phyloP scores from a whole-genome alignment of 2,329 filamentous ascomycete genomes.

The Emergomyces pasteurianus region DNA sequence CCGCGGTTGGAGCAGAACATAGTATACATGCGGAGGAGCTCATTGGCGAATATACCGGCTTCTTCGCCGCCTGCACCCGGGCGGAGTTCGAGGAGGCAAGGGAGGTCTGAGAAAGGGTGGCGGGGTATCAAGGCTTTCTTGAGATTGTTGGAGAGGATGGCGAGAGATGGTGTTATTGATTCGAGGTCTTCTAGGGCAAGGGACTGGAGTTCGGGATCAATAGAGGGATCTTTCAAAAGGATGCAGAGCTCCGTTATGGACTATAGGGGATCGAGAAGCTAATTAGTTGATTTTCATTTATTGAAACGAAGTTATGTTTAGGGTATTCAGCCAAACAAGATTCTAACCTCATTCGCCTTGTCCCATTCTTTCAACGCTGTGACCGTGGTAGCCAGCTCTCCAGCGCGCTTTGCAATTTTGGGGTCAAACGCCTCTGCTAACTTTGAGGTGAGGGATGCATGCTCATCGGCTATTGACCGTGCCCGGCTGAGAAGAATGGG shows the following conservation, averaged over 20 bases:
- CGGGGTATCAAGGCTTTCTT: constrained; percentile 70
- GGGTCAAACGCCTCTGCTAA: constrained; percentile 45
- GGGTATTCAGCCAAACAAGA: neutral
- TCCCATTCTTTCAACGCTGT: constrained; percentile 46
- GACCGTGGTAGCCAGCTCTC: constrained; percentile 42
- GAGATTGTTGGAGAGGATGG: constrained; percentile 52
- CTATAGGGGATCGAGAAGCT: constrained; percentile 18
- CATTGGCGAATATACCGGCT: constrained; percentile 77
- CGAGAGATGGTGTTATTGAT: constrained; percentile 51
- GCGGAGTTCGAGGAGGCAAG: constrained; percentile 82
- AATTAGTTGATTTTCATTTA: neutral
- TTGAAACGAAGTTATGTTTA: neutral
- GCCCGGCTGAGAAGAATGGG: constrained; percentile 45
- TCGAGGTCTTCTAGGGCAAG: constrained; percentile 58
- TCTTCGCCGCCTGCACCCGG: constrained; percentile 88
- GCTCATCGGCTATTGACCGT: constrained; percentile 43
- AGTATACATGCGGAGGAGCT: constrained; percentile 83
- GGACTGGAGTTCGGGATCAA: constrained; percentile 47
- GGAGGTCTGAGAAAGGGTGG: constrained; percentile 80
- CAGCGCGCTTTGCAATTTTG: constrained; percentile 44
- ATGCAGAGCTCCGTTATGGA: constrained; percentile 57
- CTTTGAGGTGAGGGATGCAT: constrained; percentile 40
- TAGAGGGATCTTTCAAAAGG: constrained; percentile 56
- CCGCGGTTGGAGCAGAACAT: constrained; percentile 59
- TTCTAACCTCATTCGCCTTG: constrained; percentile 42